These are phyloP conservation scores for Diutina mesorugosa DNA, from an alignment of 1,139 yeast species.

Conservation along the genomic window DNA sequence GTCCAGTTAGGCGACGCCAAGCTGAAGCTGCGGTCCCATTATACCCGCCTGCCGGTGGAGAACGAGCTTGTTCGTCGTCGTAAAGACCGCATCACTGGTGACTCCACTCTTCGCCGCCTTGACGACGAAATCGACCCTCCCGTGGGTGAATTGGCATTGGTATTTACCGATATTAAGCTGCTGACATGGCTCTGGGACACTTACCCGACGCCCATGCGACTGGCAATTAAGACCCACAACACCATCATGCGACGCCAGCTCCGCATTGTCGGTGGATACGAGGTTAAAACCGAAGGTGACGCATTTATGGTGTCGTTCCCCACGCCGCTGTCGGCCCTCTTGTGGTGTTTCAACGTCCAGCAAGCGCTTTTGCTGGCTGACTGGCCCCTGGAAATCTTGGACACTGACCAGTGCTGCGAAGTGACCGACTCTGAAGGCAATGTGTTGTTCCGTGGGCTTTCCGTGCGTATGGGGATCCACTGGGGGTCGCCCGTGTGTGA, in stretches of 20 bases:
- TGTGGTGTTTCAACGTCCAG: constrained; percentile 94
- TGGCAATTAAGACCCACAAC: constrained; percentile 91
- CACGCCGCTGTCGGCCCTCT: constrained; percentile 75
- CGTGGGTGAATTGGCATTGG: constrained; percentile 86
- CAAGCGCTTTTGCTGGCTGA: constrained; percentile 69
- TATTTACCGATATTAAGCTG: constrained; percentile 92
- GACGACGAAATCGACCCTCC: constrained; percentile 96
- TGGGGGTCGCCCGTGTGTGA: constrained; percentile 99
- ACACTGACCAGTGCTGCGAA: constrained; percentile 75
- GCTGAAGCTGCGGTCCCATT: constrained; percentile 1
- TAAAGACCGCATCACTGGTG: constrained; percentile 50
- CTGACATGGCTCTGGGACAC: constrained; percentile 92
- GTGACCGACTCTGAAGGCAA: constrained; percentile 56
- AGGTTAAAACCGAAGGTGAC: constrained; percentile 98
- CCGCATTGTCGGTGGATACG: constrained; percentile 91
- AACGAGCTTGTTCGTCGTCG: constrained; percentile 38
- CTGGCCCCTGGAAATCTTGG: constrained; percentile 92
- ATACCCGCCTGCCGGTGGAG: constrained; percentile 12
- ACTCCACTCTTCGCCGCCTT: constrained; percentile 66
- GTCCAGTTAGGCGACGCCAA: constrained; percentile 41
- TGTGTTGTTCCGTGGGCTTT: constrained; percentile 69
- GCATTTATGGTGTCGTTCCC: constrained; percentile 99
- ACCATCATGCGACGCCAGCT: constrained; percentile 88
- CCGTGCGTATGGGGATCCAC: constrained; percentile 96
- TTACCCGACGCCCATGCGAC: constrained; percentile 88